These are phyloP conservation scores for Myxozyma neglecta DNA, from an alignment of 805 yeast genomes.

Conservation along the genomic window DNA sequence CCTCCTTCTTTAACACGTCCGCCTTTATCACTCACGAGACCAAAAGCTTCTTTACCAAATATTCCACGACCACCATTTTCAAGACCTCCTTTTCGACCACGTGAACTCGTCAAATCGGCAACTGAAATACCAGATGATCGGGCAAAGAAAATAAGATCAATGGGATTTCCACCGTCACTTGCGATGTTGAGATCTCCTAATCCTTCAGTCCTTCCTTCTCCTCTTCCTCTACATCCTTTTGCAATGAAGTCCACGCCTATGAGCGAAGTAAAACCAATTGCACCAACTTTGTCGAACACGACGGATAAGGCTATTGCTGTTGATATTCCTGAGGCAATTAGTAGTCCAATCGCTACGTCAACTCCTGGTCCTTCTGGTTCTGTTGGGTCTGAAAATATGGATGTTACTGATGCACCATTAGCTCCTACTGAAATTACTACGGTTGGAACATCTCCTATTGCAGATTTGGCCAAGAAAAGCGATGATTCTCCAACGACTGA, in stretches of 20 bases:
- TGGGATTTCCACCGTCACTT: slow-evolving; percentile 38
- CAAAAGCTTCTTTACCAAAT: background rate
- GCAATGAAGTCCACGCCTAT: background rate
- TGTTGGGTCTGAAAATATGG: background rate
- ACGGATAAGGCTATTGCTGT: background rate
- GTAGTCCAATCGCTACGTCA: slow-evolving; percentile 8
- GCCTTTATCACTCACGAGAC: background rate
- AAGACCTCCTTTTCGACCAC: background rate
- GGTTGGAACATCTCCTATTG: background rate
- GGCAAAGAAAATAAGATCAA: slow-evolving; percentile 32
- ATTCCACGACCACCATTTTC: background rate
- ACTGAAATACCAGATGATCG: background rate
- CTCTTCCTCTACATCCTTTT: background rate
- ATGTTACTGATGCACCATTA: background rate
- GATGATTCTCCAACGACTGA: background rate
- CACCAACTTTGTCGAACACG: background rate
- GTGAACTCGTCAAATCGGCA: background rate
- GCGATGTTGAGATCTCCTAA: slow-evolving; percentile 1
- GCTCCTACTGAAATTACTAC: background rate
- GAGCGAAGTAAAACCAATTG: background rate
- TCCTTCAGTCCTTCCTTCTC: background rate
- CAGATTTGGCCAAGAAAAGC: background rate
- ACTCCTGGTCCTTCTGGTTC: background rate
- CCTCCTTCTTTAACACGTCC: background rate
- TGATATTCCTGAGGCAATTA: background rate